A percentile compares a stretch with the other conserved stretches of the same genome.
phyloP scores from a whole-genome alignment of 495 filamentous ascomycete species.

The Aspergillus egyptiacus region DNA sequence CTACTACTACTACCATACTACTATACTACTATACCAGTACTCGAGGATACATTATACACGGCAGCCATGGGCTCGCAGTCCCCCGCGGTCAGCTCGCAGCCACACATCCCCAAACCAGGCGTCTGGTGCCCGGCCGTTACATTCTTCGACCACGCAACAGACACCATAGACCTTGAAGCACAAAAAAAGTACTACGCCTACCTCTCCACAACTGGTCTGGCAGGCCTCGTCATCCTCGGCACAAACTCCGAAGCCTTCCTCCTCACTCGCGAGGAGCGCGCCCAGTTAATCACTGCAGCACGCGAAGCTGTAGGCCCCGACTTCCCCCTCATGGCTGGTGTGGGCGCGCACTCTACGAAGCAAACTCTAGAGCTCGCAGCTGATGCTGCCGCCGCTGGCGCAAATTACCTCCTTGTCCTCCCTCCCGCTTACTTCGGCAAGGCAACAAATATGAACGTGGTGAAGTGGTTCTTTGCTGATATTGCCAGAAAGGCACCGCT shows the following conservation, averaged over 20 bases:
- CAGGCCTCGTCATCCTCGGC: conserved; percentile 56
- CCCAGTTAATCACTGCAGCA: conserved; percentile 44
- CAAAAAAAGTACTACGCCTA: conserved; percentile 52
- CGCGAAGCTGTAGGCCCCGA: conserved; percentile 44
- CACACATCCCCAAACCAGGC: conserved; percentile 23
- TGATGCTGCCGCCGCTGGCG: conserved; percentile 53
- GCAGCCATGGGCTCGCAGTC: conserved; percentile 15
- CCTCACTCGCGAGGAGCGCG: conserved; percentile 55
- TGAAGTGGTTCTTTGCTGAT: conserved; percentile 56
- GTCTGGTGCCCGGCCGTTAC: conserved; percentile 38
- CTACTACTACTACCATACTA: no score
- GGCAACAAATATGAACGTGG: conserved; percentile 49
- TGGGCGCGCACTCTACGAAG: conserved; percentile 57
- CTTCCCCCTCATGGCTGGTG: conserved; percentile 58
- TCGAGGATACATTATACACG: not conserved
- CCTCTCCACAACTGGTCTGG: conserved; percentile 47
- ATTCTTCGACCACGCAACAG: conserved; percentile 50
- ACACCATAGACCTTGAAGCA: conserved; percentile 44
- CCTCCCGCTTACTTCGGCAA: conserved; percentile 62
- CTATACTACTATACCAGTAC: not conserved
- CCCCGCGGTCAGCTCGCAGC: conserved; percentile 11
- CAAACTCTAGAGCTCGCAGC: conserved; percentile 54
- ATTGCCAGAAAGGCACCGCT: conserved; percentile 46
- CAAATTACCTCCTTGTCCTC: conserved; percentile 55
- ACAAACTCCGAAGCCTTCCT: conserved; percentile 64